phyloP scores from a whole-genome alignment of 23 red algal species.

The Pyropia haitanensis region DNA sequence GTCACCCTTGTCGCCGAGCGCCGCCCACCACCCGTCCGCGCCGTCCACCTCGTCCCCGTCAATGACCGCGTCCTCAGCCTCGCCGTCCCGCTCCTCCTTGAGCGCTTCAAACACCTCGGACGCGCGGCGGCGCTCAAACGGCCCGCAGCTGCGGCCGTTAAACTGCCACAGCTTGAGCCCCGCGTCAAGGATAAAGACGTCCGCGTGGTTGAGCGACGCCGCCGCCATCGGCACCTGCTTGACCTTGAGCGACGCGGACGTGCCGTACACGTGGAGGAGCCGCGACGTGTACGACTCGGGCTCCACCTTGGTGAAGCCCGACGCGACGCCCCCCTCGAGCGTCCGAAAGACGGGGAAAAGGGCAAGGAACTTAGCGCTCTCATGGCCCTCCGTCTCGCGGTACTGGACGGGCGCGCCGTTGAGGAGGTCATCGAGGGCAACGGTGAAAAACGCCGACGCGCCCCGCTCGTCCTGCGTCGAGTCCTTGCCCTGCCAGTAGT shows the following conservation, averaged over 20 bases:
- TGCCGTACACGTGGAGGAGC: slow-evolving; percentile 27
- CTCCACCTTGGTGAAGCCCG: slow-evolving; percentile 36
- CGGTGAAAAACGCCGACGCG: slow-evolving; percentile 61
- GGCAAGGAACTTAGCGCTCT: slow-evolving; percentile 41
- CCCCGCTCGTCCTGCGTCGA: slow-evolving; percentile 59
- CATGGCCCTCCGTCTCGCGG: slow-evolving; percentile 50
- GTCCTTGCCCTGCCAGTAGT: slow-evolving; percentile 63
- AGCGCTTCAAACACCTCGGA: slow-evolving; percentile 43
- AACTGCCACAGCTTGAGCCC: slow-evolving; percentile 51
- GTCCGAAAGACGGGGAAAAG: slow-evolving; percentile 40
- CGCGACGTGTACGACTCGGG: slow-evolving; percentile 44
- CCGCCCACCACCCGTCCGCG: slow-evolving; percentile 28
- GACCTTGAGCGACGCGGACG: slow-evolving; percentile 23
- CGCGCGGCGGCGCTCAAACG: slow-evolving; percentile 35
- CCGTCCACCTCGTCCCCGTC: slow-evolving; percentile 49
- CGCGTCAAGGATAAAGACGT: slow-evolving; percentile 61
- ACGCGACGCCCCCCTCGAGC: slow-evolving; percentile 49
- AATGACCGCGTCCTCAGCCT: slow-evolving; percentile 33
- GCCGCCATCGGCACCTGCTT: slow-evolving; percentile 35
- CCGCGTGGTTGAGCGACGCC: slow-evolving; percentile 39
- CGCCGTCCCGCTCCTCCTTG: slow-evolving; percentile 24
- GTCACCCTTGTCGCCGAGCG: slow-evolving; percentile 34
- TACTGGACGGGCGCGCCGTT: slow-evolving; percentile 57
- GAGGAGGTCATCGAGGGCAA: slow-evolving; percentile 66
- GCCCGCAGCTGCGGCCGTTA: slow-evolving; percentile 16